Base-by-base conservation (phyloP, 805 yeast species). In the Gaillardinia entomophila region DNA sequence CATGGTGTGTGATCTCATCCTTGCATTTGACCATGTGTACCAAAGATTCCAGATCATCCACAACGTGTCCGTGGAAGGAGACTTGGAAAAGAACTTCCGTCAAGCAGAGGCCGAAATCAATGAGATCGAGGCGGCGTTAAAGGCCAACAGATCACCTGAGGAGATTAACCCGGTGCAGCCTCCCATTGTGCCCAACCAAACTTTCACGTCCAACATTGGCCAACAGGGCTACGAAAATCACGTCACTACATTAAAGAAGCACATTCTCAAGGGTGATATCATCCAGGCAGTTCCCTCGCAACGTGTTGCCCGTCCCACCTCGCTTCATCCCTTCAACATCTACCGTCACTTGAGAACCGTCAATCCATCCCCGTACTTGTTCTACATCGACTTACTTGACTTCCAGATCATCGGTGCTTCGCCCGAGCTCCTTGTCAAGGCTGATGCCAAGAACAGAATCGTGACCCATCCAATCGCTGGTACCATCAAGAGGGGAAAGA, bases 241-340 rank as follows among this genome's bases (percentile, higher is more conserved):
- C 57, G 99, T 92, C 25, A 56, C 66, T 10, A 69, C 59, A 11
- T 71, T 92, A 51, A 88, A 88, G 52, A 60, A 75, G 26, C 96
- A 90, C 51, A 92, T 92, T 47, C 61, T 79, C 48, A 76, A 77
- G 45, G 99, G 98, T 37, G 97, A 92, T 52, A 86, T 92, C 36
- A 84, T 92, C 62, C 99, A 92, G 61, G 96, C 95, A 1, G 99
- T 92, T 16, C 99, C 99, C 4, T 89, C 97, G 1, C 98, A 92
- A 67, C 75, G 99, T 53, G 88, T 92, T 17, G 86, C 95, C 4
- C 79, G 97, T 59, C 96, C 96, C 24, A 92, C 99, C 0, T 78
- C 88, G 3, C 67, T 92, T 46, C 97, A 92, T 57, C 97, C 99
- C 2, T 92, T 92, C 73, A 92, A 92, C 62, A 83, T 92, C 29